A percentile compares a stretch with the other conserved stretches of the same genome.
phyloP scores from a whole-genome alignment of 2,329 filamentous ascomycete species.

The Cladosporium cucumerinum region DNA sequence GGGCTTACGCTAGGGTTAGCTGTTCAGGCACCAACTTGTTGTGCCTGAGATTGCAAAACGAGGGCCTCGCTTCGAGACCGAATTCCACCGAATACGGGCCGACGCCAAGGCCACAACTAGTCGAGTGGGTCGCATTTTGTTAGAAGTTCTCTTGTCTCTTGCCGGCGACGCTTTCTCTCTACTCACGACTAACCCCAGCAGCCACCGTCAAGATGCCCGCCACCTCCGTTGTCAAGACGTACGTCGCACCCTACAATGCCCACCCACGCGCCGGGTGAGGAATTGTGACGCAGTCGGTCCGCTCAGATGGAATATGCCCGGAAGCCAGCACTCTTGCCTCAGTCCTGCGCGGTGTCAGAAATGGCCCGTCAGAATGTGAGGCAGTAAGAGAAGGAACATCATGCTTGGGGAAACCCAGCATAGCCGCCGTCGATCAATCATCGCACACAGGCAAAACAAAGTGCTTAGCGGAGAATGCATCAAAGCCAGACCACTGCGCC shows the following conservation, averaged over 20 bases:
- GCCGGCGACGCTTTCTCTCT: slow-evolving; percentile 30
- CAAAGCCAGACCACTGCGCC: slow-evolving; percentile 74
- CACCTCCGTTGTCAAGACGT: slow-evolving; percentile 48
- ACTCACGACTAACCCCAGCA: slow-evolving; percentile 38
- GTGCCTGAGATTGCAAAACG: neutral
- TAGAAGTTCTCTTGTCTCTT: slow-evolving; percentile 20
- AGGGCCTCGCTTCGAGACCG: neutral
- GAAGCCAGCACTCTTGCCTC: slow-evolving; percentile 27
- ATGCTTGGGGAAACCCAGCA: slow-evolving; percentile 12
- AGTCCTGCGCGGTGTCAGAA: slow-evolving; percentile 36
- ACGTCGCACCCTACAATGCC: slow-evolving; percentile 43
- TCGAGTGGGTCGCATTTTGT: slow-evolving; percentile 8
- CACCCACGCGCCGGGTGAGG: slow-evolving; percentile 40
- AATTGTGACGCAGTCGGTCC: slow-evolving; percentile 75
- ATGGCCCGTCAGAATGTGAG: slow-evolving; percentile 38
- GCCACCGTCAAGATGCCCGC: slow-evolving; percentile 34
- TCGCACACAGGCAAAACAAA: slow-evolving; percentile 14
- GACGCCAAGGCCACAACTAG: slow-evolving; percentile 4
- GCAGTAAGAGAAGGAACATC: slow-evolving; percentile 15
- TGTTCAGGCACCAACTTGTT: neutral
- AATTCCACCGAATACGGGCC: neutral
- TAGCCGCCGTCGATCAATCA: slow-evolving; percentile 11
- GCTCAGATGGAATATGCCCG: slow-evolving; percentile 63
- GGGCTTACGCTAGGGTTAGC: neutral
- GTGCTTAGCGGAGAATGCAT: slow-evolving; percentile 38